Evolutionary conservation across 1,284 basidiomycete species (phyloP).

Genomic region (Irpex sp.): DNA sequence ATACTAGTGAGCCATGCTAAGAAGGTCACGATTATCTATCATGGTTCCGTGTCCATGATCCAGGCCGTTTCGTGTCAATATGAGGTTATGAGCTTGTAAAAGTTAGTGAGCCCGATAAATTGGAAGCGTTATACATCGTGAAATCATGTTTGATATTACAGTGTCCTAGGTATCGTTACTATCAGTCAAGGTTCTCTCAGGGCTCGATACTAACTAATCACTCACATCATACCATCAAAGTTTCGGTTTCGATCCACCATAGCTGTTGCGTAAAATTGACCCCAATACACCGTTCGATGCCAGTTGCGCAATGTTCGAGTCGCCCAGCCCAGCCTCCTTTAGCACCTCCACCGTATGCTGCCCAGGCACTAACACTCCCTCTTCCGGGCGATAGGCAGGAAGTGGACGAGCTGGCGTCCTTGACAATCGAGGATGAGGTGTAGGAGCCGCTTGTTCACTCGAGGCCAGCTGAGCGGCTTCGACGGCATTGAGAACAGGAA

Average conservation of each 20-base stretch:
- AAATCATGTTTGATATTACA: too few species aligned
- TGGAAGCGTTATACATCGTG: too few species aligned
- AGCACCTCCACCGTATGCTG: constrained; percentile 45
- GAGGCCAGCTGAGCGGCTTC: constrained; percentile 51
- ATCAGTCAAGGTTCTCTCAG: too few species aligned
- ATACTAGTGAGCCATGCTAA: too few species aligned
- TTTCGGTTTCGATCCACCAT: background rate
- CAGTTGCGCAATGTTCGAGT: constrained; percentile 13
- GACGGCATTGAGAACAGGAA: constrained; percentile 66
- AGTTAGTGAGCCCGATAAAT: too few species aligned
- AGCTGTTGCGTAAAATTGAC: background rate
- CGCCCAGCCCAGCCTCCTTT: constrained; percentile 15
- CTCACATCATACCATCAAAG: background rate
- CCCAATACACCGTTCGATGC: constrained; percentile 17
- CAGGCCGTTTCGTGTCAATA: too few species aligned
- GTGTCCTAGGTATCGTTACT: too few species aligned
- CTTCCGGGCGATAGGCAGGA: constrained; percentile 4
- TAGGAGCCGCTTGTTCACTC: constrained; percentile 34
- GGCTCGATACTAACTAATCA: too few species aligned
- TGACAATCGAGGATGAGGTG: constrained; percentile 47
- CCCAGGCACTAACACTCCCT: constrained; percentile 38
- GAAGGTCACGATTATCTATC: too few species aligned
- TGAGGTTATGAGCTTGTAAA: too few species aligned
- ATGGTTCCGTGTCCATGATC: too few species aligned
- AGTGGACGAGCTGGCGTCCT: constrained; percentile 22